phyloP scores from a whole-genome alignment of 768 basidiomycete genomes.

The Gymnopilus junonius region DNA sequence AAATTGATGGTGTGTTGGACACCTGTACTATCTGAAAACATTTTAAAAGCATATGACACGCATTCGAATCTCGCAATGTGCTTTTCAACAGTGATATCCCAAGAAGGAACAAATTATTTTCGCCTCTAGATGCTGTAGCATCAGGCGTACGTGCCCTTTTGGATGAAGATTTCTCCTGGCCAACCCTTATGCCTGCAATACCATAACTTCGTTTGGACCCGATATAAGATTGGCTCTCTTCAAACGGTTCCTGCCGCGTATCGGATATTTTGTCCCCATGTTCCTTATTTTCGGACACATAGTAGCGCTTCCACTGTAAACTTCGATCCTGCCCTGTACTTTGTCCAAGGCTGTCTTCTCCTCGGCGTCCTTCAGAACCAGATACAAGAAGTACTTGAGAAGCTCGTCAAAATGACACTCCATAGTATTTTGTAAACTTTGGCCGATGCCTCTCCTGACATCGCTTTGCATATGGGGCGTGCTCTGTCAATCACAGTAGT shows the following conservation, averaged over 20 bases:
- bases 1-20: too few species aligned
- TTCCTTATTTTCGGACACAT: not conserved
- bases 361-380: not conserved
- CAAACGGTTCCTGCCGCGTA: not conserved
- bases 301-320: not conserved
- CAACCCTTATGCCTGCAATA: not conserved
- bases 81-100: too few species aligned
- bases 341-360: not conserved
- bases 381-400: not conserved
- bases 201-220: not conserved
- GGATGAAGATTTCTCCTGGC: not conserved
- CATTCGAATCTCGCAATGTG: too few species aligned
- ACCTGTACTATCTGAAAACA: too few species aligned
- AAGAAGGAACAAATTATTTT: too few species aligned
- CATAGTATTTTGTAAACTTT: not conserved
- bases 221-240: not conserved
- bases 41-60: too few species aligned
- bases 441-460: not conserved
- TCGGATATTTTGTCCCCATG: not conserved
- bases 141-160: not conserved
- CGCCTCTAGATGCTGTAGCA: too few species aligned
- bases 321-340: not conserved
- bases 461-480: not conserved
- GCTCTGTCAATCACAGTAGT: too few species aligned
- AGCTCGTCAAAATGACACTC: conserved; percentile 1